phyloP scores from a whole-genome alignment of 345 rosid genomes.

The Reutealis trisperma region DNA sequence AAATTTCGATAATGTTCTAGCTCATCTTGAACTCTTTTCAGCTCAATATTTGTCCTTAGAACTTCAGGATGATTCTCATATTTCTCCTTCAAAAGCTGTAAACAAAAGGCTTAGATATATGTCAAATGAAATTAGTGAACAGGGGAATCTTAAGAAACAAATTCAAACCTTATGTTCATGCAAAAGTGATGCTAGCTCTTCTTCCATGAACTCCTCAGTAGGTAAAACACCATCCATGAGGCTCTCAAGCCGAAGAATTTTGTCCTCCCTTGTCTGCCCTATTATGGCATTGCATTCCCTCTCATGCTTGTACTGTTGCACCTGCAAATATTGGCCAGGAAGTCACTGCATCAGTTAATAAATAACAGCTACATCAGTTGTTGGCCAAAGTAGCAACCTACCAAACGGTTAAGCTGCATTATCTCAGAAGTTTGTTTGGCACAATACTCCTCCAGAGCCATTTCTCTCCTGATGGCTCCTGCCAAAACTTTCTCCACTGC shows the following conservation, averaged over 20 bases:
- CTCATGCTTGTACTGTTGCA: conserved; percentile 97
- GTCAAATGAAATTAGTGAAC: conserved; percentile 4
- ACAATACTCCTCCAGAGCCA: conserved; percentile 95
- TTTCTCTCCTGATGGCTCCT: conserved; percentile 95
- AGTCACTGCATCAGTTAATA: conserved; percentile 17
- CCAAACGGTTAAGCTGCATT: conserved; percentile 90
- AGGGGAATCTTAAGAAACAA: conserved; percentile 17
- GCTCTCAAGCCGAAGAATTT: conserved; percentile 88
- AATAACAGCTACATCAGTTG: conserved; percentile 9
- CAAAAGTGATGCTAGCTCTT: conserved; percentile 72
- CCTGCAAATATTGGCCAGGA: conserved; percentile 47
- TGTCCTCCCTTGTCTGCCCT: conserved; percentile 88
- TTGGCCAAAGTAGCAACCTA: conserved; percentile 33
- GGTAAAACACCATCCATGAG: conserved; percentile 97
- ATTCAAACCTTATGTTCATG: conserved; percentile 72
- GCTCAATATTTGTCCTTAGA: conserved; percentile 65
- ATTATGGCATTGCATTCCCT: conserved; percentile 94
- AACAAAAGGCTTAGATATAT: conserved; percentile 24
- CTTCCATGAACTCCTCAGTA: conserved; percentile 80
- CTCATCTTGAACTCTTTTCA: conserved; percentile 79
- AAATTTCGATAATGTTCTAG: conserved; percentile 76
- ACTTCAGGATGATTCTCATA: conserved; percentile 93
- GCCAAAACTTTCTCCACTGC: conserved; percentile 97
- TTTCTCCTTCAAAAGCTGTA: conserved; percentile 89
- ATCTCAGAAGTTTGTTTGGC: conserved; percentile 87